Percentiles rank a stretch among this genome's conserved stretches.
These are phyloP conservation scores for Panicum hallii DNA, from an alignment of 202 grass and related monocot genomes.

Conservation along the genomic window DNA sequence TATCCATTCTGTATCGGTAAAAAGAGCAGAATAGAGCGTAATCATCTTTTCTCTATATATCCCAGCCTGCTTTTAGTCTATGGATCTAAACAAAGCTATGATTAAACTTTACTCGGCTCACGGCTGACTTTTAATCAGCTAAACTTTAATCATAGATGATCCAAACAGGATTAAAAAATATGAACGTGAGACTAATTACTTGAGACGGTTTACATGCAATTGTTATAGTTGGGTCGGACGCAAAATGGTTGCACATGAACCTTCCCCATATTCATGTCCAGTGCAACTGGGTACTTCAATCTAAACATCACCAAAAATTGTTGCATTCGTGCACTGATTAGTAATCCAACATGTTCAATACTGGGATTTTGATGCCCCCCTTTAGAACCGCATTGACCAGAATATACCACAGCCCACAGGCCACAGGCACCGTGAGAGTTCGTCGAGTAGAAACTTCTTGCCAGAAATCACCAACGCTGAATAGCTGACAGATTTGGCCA, in stretches of 20 bases:
- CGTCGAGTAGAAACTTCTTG: background rate
- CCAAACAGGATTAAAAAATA: background rate
- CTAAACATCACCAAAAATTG: background rate
- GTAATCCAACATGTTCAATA: background rate
- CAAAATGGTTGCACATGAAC: background rate
- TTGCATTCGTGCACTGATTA: no score
- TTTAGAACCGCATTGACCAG: background rate
- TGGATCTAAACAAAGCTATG: no score
- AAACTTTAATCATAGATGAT: no score
- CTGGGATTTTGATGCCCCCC: background rate
- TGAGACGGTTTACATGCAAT: background rate
- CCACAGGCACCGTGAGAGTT: background rate
- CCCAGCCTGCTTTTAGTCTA: no score
- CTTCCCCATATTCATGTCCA: background rate
- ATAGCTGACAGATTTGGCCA: background rate
- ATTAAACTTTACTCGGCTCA: no score
- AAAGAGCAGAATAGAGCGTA: no score
- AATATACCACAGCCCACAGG: background rate
- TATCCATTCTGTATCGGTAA: no score
- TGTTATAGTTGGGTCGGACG: no score
- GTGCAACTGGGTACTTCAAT: background rate
- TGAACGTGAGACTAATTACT: background rate
- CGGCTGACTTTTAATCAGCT: no score
- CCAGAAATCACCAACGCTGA: background rate
- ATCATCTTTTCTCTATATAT: no score